Conservation (phyloP, 352 stramenopile genomes). For the Globisporangium echinulatum region DNA sequence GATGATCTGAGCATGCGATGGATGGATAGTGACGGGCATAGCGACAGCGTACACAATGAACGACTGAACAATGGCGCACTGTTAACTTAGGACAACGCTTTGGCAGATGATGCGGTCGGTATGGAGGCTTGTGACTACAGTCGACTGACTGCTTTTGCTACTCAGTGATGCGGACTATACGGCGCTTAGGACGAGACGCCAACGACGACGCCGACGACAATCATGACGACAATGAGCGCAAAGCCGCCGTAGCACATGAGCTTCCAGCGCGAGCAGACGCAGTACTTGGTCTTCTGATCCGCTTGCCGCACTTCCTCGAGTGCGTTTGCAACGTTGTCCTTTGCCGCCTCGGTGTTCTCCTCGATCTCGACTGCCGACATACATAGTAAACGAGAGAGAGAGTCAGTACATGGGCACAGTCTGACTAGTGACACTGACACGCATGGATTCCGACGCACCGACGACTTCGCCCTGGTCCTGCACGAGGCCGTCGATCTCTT, state of each 20-base stretch:
- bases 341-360: constrained; percentile 71
- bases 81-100: too few species aligned
- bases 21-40: background rate
- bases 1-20: background rate
- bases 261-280: constrained; percentile 56
- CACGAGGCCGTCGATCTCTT: constrained; percentile 80
- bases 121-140: too few species aligned
- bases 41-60: too few species aligned
- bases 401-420: background rate
- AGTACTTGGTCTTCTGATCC: constrained; percentile 63
- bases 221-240: constrained; percentile 42
- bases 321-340: constrained; percentile 67
- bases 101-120: too few species aligned
- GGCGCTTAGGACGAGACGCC: constrained; percentile 17
- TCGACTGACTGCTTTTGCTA: too few species aligned
- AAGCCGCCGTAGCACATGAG: constrained; percentile 64
- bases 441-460: constrained; percentile 17
- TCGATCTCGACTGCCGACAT: constrained; percentile 60
- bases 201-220: constrained; percentile 44
- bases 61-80: too few species aligned
- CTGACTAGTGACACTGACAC: too few species aligned
- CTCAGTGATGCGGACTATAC: too few species aligned
- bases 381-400: background rate
- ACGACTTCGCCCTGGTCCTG: constrained; percentile 77
- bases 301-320: constrained; percentile 69